These are phyloP conservation scores for Penicillium janthinellum DNA, from an alignment of 2,329 filamentous ascomycete genomes.

Conservation along the genomic window DNA sequence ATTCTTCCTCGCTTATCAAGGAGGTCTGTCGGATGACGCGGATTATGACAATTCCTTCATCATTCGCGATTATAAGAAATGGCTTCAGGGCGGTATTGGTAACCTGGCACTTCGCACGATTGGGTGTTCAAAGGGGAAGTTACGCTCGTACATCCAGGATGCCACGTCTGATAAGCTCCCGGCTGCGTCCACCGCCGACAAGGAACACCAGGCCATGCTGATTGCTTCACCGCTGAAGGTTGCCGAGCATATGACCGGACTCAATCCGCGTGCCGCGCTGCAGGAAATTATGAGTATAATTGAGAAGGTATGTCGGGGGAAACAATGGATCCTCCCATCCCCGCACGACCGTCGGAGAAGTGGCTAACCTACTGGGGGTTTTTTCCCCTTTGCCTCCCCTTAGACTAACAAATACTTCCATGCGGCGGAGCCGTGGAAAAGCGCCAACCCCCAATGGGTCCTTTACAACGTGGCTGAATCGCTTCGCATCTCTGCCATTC, in stretches of 20 bases:
- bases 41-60: conserved; percentile 83
- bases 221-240: conserved; percentile 46
- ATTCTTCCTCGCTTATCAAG: conserved; percentile 83
- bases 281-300: conserved; percentile 65
- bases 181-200: conserved; percentile 33
- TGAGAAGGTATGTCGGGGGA: conserved; percentile 53
- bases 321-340: conserved; percentile 5
- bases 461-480: conserved; percentile 75
- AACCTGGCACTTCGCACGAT: conserved; percentile 76
- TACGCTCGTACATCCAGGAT: conserved; percentile 59
- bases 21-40: conserved; percentile 74
- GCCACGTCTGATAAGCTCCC: conserved; percentile 33
- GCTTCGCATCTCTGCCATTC: conserved; percentile 75
- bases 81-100: conserved; percentile 74
- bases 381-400: conserved; percentile 3
- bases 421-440: conserved; percentile 68
- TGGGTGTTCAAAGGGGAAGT: conserved; percentile 68
- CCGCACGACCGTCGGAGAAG: conserved; percentile 13
- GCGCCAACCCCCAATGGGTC: conserved; percentile 56
- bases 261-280: conserved; percentile 67
- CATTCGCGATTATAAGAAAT: conserved; percentile 74
- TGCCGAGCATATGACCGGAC: conserved; percentile 60
- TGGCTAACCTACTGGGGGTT: conserved; percentile 15
- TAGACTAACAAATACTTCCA: conserved; percentile 70
- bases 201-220: conserved; percentile 46